Conservation (phyloP, 2,329 filamentous ascomycete genomes). For the Pyrenophora teres region DNA sequence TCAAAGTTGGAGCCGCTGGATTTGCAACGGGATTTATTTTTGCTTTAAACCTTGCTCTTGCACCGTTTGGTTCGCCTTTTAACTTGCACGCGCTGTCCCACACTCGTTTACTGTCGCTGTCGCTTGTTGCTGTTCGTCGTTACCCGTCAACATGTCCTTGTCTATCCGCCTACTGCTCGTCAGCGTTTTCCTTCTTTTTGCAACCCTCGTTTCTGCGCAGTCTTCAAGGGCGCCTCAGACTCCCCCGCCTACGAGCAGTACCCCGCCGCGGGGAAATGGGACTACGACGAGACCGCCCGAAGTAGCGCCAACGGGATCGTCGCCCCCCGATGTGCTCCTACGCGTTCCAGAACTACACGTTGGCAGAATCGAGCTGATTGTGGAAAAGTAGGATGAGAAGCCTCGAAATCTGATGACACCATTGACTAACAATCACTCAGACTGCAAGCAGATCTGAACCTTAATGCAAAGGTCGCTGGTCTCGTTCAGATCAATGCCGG, state of each 20-base stretch:
- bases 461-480: conserved; percentile 64
- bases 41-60: conserved; percentile 21
- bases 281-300: conserved; percentile 29
- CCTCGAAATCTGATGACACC: too few species aligned
- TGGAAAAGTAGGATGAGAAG: conserved; percentile 52
- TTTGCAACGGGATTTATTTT: conserved; percentile 18
- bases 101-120: conserved; percentile 17
- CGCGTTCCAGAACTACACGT: conserved; percentile 64
- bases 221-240: conserved; percentile 20
- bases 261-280: conserved; percentile 24
- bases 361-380: conserved; percentile 63
- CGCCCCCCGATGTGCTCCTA: conserved; percentile 62
- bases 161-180: conserved; percentile 42
- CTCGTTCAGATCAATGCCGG: conserved; percentile 60
- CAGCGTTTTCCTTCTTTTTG: conserved; percentile 34
- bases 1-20: conserved; percentile 17
- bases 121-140: conserved; percentile 7
- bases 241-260: conserved; percentile 37
- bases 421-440: too few species aligned
- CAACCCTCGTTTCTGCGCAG: conserved; percentile 36
- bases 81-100: conserved; percentile 17
- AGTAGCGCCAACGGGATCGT: conserved; percentile 29
- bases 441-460: conserved; percentile 62
- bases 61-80: conserved; percentile 15
- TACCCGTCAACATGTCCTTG: conserved; percentile 33